These are phyloP conservation scores for Rhododendron vialii DNA, from an alignment of 148 eudicot genomes.

Conservation along the genomic window DNA sequence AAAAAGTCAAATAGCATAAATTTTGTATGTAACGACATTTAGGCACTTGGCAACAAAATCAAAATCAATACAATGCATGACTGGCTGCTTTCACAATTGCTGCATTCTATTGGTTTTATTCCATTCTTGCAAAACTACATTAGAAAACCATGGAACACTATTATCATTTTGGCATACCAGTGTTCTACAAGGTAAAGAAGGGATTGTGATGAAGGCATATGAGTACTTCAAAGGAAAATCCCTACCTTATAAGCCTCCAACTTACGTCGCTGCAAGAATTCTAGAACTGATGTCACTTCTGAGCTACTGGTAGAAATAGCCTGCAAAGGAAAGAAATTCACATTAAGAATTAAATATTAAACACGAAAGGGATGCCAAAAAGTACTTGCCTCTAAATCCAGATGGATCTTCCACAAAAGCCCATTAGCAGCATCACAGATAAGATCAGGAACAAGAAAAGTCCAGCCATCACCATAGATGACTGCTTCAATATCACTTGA, in stretches of 20 bases:
- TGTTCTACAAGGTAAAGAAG: neutral
- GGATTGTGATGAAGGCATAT: neutral
- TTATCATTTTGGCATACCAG: neutral
- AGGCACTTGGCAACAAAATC: neutral
- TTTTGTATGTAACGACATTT: neutral
- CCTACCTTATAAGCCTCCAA: slow-evolving; percentile 80
- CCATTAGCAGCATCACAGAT: slow-evolving; percentile 73
- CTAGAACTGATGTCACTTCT: slow-evolving; percentile 68
- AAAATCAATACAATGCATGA: neutral
- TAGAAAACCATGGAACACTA: neutral
- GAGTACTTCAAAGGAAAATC: neutral
- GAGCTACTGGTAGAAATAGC: slow-evolving; percentile 94
- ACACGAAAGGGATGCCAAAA: neutral
- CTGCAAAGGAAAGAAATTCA: slow-evolving; percentile 35
- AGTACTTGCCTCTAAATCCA: slow-evolving; percentile 82
- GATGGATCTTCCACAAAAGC: slow-evolving; percentile 77
- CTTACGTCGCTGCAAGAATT: slow-evolving; percentile 87
- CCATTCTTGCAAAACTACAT: neutral
- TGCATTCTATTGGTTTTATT: slow-evolving; percentile 1
- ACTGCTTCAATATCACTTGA: slow-evolving; percentile 39
- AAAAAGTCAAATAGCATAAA: slow-evolving; percentile 7
- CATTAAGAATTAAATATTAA: slow-evolving; percentile 8
- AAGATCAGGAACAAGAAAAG: slow-evolving; percentile 87
- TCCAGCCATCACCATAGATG: slow-evolving; percentile 82
- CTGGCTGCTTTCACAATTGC: neutral